Conservation (phyloP, 345 rosid species). For the Lepidium didymum region DNA sequence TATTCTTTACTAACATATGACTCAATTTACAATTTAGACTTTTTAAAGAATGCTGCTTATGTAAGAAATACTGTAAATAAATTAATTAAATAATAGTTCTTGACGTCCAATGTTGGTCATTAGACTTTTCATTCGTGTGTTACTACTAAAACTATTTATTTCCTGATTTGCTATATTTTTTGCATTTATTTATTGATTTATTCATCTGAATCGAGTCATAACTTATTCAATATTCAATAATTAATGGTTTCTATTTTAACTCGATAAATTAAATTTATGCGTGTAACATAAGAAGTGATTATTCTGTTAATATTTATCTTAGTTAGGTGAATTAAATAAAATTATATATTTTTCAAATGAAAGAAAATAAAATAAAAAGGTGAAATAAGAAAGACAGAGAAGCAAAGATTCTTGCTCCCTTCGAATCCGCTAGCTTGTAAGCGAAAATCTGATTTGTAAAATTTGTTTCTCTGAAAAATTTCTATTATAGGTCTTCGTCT, state of each 20-base stretch:
- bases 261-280: neutral
- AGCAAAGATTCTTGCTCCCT: conserved; percentile 28
- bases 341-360: neutral
- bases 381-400: conserved; percentile 13
- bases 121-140: conserved; percentile 12
- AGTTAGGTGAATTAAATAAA: neutral
- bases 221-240: neutral
- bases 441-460: conserved; percentile 5
- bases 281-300: conserved; percentile 16
- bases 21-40: neutral
- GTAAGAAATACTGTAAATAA: conserved; percentile 17
- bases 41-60: conserved; percentile 10
- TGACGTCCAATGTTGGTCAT: conserved; percentile 13
- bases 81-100: neutral
- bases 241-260: neutral
- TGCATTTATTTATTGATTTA: neutral
- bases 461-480: neutral
- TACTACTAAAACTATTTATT: neutral
- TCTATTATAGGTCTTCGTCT: neutral
- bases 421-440: conserved; percentile 9
- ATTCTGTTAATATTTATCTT: neutral
- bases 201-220: neutral
- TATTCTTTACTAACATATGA: conserved; percentile 13
- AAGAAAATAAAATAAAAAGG: neutral
- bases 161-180: neutral